These are phyloP conservation scores for Didymella lethalis DNA, from an alignment of 2,329 filamentous ascomycete genomes.

Conservation along the genomic window DNA sequence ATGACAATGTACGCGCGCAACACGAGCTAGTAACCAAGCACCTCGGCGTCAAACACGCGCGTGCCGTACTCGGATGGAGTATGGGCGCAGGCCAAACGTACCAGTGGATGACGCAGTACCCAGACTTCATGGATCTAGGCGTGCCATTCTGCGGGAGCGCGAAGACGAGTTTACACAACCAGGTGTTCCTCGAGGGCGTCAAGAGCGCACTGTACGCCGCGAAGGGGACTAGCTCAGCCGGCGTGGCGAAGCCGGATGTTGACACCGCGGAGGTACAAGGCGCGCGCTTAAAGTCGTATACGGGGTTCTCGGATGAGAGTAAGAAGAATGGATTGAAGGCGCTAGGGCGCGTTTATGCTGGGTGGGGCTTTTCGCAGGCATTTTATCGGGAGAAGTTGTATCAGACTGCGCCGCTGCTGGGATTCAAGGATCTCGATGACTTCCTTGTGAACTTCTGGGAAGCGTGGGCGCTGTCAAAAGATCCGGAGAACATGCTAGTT, in stretches of 20 bases:
- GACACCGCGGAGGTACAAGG: conserved; percentile 34
- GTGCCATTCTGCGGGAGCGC: conserved; percentile 73
- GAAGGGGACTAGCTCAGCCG: conserved; percentile 62
- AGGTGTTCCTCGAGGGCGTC: conserved; percentile 72
- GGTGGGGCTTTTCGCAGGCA: conserved; percentile 80
- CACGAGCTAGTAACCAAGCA: conserved; percentile 70
- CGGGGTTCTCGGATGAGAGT: conserved; percentile 63
- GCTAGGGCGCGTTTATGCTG: conserved; percentile 77
- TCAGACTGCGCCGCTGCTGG: conserved; percentile 63
- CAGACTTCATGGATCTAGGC: conserved; percentile 70
- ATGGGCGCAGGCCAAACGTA: conserved; percentile 75
- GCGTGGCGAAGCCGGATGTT: conserved; percentile 49
- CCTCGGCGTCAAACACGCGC: conserved; percentile 66
- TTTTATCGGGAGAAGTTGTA: conserved; percentile 79
- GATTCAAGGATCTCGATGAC: conserved; percentile 73
- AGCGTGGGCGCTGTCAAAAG: conserved; percentile 74
- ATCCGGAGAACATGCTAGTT: conserved; percentile 76
- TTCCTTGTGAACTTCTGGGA: conserved; percentile 83
- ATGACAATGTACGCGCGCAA: conserved; percentile 75
- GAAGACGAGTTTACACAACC: conserved; percentile 70
- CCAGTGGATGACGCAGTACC: conserved; percentile 70
- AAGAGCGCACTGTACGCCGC: conserved; percentile 67
- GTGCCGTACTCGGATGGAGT: conserved; percentile 72
- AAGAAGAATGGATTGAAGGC: conserved; percentile 70
- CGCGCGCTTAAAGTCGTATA: conserved; percentile 43